phyloP scores from a whole-genome alignment of 805 yeast species.

The Candida endomychidarum region DNA sequence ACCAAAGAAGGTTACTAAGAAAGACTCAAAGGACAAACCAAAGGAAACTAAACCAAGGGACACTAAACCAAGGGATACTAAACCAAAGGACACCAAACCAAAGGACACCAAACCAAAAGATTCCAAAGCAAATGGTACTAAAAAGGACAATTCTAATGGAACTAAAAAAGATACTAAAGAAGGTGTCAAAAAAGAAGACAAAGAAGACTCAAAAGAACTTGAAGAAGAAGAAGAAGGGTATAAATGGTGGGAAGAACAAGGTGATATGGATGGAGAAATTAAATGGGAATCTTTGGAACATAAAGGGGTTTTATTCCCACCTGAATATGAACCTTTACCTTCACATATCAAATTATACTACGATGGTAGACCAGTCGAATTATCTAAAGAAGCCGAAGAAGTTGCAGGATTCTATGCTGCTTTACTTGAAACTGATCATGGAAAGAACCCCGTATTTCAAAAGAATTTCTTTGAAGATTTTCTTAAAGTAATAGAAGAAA shows the following conservation, averaged over 20 bases:
- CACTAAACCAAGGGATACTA: not conserved
- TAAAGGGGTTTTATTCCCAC: conserved; percentile 91
- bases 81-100: not conserved
- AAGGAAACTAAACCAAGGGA: conserved; percentile 10
- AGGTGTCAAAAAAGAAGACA: conserved; percentile 5
- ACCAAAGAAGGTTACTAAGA: conserved; percentile 10
- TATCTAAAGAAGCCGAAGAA: conserved; percentile 87
- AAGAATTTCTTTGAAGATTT: conserved; percentile 86
- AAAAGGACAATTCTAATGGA: not conserved
- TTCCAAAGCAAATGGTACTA: conserved; percentile 4
- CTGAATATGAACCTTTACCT: conserved; percentile 86
- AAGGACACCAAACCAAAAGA: not conserved
- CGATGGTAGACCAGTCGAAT: conserved; percentile 69
- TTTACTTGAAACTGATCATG: conserved; percentile 84
- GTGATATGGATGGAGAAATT: conserved; percentile 66
- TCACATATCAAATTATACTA: conserved; percentile 70
- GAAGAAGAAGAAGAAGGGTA: conserved; percentile 49
- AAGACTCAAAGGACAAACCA: conserved; percentile 5
- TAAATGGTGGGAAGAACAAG: conserved; percentile 91
- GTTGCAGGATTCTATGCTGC: conserved; percentile 96
- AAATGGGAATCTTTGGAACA: conserved; percentile 89
- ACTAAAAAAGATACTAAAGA: conserved; percentile 8
- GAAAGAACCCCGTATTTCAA: conserved; percentile 80
- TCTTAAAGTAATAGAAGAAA: conserved; percentile 60
- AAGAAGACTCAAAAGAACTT: conserved; percentile 38